Evolutionary conservation across 495 filamentous ascomycete species (phyloP).

Genomic region (Aspergillus haitiensis): DNA sequence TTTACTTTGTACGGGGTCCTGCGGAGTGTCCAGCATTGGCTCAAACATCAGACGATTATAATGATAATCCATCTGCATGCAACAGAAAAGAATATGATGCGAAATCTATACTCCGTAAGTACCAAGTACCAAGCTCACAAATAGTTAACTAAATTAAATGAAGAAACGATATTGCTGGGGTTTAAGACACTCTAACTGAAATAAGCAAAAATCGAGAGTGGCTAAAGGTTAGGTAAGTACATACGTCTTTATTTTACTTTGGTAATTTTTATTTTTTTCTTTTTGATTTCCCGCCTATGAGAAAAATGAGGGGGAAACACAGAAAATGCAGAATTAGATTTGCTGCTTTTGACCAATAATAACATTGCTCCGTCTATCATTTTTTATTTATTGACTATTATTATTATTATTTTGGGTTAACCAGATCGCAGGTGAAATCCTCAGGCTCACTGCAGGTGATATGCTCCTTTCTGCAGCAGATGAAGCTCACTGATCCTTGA

Average conservation of each 20-base stretch:
- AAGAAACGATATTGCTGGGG: background rate
- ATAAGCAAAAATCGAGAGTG: background rate
- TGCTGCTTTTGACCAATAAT: background rate
- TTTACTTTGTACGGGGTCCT: background rate
- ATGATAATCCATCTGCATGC: too few relatives aligned
- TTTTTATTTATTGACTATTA: background rate
- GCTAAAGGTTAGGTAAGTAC: too few relatives aligned
- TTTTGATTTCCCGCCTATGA: too few relatives aligned
- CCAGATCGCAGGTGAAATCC: slow-evolving; percentile 11
- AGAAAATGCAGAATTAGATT: background rate
- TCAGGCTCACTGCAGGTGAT: slow-evolving; percentile 22
- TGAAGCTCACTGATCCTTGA: slow-evolving; percentile 20
- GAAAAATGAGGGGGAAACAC: too few relatives aligned
- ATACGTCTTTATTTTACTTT: too few relatives aligned
- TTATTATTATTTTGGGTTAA: slow-evolving; percentile 7
- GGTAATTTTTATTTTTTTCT: too few relatives aligned
- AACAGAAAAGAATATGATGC: too few relatives aligned
- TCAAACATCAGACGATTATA: background rate
- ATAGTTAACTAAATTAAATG: background rate
- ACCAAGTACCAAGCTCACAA: too few relatives aligned
- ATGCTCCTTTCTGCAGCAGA: slow-evolving; percentile 15
- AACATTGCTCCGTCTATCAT: too few relatives aligned
- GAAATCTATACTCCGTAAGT: too few relatives aligned
- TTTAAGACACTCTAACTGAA: background rate
- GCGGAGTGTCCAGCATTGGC: background rate